Conservation (phyloP, 2,329 filamentous ascomycete genomes). For the Fusarium palustre region DNA sequence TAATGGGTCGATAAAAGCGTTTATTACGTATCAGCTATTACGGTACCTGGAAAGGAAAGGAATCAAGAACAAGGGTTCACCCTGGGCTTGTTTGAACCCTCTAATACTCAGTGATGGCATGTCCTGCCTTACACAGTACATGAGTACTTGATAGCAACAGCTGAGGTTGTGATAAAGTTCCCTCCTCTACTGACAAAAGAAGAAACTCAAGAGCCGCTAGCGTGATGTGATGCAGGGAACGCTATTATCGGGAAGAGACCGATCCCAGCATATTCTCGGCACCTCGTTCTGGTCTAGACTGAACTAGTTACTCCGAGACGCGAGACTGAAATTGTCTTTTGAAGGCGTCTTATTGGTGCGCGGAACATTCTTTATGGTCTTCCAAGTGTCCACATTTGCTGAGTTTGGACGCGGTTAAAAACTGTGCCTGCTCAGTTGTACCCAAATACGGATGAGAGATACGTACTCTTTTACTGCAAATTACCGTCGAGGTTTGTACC, state of each 20-base stretch:
- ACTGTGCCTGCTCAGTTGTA: background rate
- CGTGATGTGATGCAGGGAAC: conserved; percentile 7
- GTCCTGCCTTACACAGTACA: rapidly evolving
- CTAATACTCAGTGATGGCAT: background rate
- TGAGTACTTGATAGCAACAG: background rate
- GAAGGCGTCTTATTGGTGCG: background rate
- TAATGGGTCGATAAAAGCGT: background rate
- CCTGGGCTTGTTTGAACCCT: no score
- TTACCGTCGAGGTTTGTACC: background rate
- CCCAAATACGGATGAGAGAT: background rate
- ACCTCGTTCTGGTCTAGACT: background rate
- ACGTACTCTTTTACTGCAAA: background rate
- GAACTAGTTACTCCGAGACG: background rate
- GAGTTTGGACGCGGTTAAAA: background rate
- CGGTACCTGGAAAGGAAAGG: background rate
- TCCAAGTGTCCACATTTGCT: background rate
- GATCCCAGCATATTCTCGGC: conserved; percentile 9
- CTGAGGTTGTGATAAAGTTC: conserved; percentile 1
- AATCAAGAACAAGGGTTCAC: background rate
- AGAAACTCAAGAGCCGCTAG: conserved; percentile 7
- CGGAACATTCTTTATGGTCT: background rate
- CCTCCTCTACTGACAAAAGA: background rate
- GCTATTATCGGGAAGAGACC: conserved; percentile 6
- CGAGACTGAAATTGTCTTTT: background rate
- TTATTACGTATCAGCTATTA: background rate